Evolutionary conservation across 306 rosid species (phyloP).

Genomic region (Citrullus amarus): DNA sequence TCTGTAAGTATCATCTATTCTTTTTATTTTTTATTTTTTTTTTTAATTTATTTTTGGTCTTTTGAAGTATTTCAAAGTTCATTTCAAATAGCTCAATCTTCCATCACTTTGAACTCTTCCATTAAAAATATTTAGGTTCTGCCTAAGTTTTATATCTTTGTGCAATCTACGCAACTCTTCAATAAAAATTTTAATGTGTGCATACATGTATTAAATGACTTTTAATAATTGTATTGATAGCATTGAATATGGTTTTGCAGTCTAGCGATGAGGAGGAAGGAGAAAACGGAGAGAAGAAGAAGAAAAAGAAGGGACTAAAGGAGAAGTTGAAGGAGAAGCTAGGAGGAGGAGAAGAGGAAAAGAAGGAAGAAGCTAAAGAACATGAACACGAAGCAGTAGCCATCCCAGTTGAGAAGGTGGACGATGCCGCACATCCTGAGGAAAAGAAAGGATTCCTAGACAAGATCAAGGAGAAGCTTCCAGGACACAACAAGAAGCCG

Average conservation of each 20-base stretch:
- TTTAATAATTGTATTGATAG: too few species aligned
- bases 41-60: too few species aligned
- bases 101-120: too few species aligned
- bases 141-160: too few species aligned
- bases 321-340: conserved; percentile 8
- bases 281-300: conserved; percentile 31
- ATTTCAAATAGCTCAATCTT: too few species aligned
- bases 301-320: conserved; percentile 9
- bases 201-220: too few species aligned
- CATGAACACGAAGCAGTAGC: conserved; percentile 20
- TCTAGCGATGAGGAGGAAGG: conserved; percentile 69
- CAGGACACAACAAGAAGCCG: conserved; percentile 59
- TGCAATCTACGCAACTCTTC: too few species aligned
- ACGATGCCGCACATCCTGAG: conserved; percentile 18
- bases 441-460: conserved; percentile 79
- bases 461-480: conserved; percentile 74
- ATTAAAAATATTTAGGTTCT: too few species aligned
- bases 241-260: conserved; percentile 18
- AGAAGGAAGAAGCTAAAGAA: conserved; percentile 10
- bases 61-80: too few species aligned
- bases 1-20: conserved; percentile 21
- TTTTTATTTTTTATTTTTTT: too few species aligned
- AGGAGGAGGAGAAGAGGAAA: conserved; percentile 18
- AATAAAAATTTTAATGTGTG: too few species aligned
- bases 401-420: conserved; percentile 46